Evolutionary conservation across 2,329 filamentous ascomycete species (phyloP).

Genomic region (Pseudopyricularia cyperi): DNA sequence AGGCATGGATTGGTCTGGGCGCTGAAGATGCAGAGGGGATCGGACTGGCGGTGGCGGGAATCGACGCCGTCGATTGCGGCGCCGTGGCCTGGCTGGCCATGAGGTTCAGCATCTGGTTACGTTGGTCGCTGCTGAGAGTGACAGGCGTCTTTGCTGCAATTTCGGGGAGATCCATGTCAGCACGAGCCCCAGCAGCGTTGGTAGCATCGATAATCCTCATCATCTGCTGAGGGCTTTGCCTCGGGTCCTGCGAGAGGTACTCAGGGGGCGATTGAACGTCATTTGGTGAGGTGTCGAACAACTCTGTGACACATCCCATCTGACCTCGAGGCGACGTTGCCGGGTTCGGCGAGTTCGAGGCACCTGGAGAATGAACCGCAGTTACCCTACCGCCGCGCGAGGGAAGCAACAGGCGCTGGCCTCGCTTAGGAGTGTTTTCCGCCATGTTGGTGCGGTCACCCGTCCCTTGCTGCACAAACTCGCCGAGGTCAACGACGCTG

Average conservation of each 20-base stretch:
- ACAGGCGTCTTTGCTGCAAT: conserved; percentile 42
- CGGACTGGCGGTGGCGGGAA: neutral
- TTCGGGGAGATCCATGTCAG: conserved; percentile 38
- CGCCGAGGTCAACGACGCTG: conserved; percentile 48
- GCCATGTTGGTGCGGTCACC: conserved; percentile 20
- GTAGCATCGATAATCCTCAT: conserved; percentile 54
- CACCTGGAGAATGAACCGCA: conserved; percentile 10
- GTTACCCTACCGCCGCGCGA: conserved; percentile 6
- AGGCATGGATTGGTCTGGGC: conserved; percentile 3
- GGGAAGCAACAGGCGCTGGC: conserved; percentile 42
- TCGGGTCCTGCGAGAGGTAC: conserved; percentile 41
- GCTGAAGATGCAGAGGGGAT: conserved; percentile 8
- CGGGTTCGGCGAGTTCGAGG: conserved; percentile 9
- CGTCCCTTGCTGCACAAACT: conserved; percentile 37
- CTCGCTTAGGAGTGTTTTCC: conserved; percentile 31
- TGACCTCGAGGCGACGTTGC: conserved; percentile 18
- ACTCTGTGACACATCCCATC: conserved; percentile 46
- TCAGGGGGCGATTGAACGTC: conserved; percentile 28
- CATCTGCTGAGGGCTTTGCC: conserved; percentile 48
- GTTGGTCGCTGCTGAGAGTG: conserved; percentile 43
- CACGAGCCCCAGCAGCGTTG: conserved; percentile 35
- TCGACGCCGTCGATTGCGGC: conserved; percentile 12
- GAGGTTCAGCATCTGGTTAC: conserved; percentile 43
- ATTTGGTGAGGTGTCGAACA: conserved; percentile 38
- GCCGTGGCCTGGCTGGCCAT: conserved; percentile 30